Conservation (phyloP, 371 early-diverging fungal genomes). For the Zopfochytrium polystomum region DNA sequence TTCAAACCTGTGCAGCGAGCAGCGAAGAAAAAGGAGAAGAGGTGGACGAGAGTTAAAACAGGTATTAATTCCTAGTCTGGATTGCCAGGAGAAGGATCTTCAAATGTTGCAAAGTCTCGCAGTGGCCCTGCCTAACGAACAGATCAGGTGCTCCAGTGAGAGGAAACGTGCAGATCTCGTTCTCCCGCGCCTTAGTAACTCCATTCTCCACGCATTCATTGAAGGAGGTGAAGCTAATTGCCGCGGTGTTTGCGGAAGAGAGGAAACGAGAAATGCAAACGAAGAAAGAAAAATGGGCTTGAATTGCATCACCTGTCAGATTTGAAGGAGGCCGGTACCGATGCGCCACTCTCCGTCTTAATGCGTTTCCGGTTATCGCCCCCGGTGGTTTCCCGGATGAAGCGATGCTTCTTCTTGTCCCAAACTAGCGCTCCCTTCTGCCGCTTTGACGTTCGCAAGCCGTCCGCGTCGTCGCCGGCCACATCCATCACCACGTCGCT, state of each 20-base stretch:
- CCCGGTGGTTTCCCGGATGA: conserved; percentile 80
- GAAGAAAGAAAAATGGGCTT: conserved; percentile 12
- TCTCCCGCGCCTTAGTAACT: conserved; percentile 23
- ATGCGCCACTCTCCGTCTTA: conserved; percentile 84
- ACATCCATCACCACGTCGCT: conserved; percentile 74
- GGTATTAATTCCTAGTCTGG: no score
- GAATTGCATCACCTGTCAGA: conserved; percentile 75
- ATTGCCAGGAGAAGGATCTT: background rate
- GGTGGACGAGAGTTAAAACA: background rate
- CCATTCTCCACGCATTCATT: conserved; percentile 3
- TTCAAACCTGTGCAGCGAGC: conserved; percentile 53
- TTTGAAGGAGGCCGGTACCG: conserved; percentile 87
- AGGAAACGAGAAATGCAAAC: conserved; percentile 1
- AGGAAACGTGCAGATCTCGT: background rate
- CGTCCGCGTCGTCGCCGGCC: conserved; percentile 78
- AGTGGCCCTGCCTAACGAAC: background rate
- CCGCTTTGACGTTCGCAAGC: conserved; percentile 43
- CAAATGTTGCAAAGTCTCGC: background rate
- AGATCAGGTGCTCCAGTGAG: background rate
- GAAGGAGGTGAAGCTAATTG: conserved; percentile 24
- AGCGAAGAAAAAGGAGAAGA: no score
- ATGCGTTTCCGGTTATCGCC: conserved; percentile 94
- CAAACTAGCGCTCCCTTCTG: conserved; percentile 69
- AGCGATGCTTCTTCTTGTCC: conserved; percentile 93
- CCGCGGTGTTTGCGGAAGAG: conserved; percentile 10